Conservation (phyloP, 2,329 filamentous ascomycete species). For the Iodosphaeria phyllophila region DNA sequence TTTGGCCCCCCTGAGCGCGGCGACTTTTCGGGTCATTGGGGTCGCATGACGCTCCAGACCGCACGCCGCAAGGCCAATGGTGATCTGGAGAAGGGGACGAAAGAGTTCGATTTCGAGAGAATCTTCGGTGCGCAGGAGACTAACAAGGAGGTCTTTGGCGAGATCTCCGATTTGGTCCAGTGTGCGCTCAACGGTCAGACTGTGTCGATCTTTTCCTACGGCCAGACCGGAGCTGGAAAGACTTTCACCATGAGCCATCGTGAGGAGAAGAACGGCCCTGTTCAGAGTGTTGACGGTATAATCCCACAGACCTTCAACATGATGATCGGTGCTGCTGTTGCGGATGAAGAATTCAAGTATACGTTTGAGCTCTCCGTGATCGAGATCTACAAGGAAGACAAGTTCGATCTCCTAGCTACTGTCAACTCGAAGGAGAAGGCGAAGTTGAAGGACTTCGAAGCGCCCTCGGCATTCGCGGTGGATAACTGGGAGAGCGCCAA, state of each 20-base stretch:
- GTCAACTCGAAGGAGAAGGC: conserved; percentile 12
- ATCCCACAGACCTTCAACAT: conserved; percentile 85
- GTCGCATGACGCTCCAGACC: conserved; percentile 74
- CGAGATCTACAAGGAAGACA: conserved; percentile 95
- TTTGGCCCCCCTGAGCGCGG: no score
- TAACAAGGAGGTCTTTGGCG: conserved; percentile 80
- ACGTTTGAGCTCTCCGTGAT: conserved; percentile 89
- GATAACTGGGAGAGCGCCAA: no score
- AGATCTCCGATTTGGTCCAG: conserved; percentile 93
- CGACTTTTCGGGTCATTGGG: conserved; percentile 36
- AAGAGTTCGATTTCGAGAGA: conserved; percentile 80
- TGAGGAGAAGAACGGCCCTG: no score
- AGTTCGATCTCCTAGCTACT: conserved; percentile 64
- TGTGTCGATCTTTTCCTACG: conserved; percentile 97
- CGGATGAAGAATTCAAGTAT: conserved; percentile 88
- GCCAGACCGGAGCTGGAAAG: conserved; percentile 92
- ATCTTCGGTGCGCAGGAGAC: conserved; percentile 65
- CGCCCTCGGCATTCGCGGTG: conserved; percentile 66
- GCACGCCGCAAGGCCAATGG: conserved; percentile 57
- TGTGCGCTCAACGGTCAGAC: conserved; percentile 95
- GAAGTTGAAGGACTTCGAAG: no score
- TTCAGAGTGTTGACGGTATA: conserved; percentile 65
- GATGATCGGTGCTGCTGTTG: conserved; percentile 70
- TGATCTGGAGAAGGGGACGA: conserved; percentile 55
- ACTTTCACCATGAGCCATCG: conserved; percentile 84